Evolutionary conservation across 768 basidiomycete species (phyloP).

Genomic region (Naganishia vishniacii): DNA sequence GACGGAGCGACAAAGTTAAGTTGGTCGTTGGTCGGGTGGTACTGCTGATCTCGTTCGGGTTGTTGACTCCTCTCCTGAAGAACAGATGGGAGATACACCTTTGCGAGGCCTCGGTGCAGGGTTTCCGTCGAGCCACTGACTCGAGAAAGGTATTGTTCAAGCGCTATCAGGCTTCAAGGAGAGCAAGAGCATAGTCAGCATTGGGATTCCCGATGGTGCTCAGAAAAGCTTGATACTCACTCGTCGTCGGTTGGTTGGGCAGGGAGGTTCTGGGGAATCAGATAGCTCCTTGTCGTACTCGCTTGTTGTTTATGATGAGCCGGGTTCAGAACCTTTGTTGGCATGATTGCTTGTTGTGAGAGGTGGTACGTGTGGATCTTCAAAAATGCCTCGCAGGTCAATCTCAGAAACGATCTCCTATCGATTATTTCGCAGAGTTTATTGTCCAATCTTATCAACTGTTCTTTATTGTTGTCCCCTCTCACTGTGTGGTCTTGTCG

Average conservation of each 20-base stretch:
- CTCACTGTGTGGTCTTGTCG: too few species aligned
- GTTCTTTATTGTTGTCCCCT: too few species aligned
- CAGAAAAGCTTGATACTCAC: not conserved
- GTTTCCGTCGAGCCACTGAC: constrained; percentile 15
- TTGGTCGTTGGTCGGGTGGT: too few species aligned
- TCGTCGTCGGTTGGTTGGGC: constrained; percentile 19
- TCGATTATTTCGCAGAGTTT: too few species aligned
- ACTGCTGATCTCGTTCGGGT: not conserved
- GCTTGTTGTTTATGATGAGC: not conserved
- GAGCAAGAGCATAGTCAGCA: not conserved
- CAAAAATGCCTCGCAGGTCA: too few species aligned
- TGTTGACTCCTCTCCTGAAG: not conserved
- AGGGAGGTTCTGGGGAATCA: constrained; percentile 18
- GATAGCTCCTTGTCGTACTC: not conserved
- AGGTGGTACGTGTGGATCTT: too few species aligned
- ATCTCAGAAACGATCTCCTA: too few species aligned
- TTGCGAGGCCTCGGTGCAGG: constrained; percentile 13
- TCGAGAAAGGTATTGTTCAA: constrained; percentile 15
- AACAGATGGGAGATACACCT: not conserved
- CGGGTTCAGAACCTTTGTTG: not conserved
- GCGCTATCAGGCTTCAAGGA: not conserved
- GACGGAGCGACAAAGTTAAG: not conserved
- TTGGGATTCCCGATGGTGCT: too few species aligned
- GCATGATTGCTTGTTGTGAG: not conserved
- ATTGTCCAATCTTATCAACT: too few species aligned